These are phyloP conservation scores for Naganishia albida DNA, from an alignment of 1,284 basidiomycete species.

Conservation along the genomic window DNA sequence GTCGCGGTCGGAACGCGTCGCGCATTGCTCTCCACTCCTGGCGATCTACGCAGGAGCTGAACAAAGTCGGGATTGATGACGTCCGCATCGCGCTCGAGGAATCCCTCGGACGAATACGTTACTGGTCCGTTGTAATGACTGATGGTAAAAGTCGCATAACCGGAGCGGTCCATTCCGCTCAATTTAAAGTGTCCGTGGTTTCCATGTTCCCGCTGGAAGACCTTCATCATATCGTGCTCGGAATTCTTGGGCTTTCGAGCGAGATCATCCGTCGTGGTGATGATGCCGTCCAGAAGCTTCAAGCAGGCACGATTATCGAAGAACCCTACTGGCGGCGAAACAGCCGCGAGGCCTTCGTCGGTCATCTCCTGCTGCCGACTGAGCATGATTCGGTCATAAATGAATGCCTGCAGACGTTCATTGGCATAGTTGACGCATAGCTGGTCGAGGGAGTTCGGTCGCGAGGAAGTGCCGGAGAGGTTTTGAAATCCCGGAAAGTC, in stretches of 20 bases:
- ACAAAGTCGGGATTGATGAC: constrained; percentile 91
- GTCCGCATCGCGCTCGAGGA: constrained; percentile 87
- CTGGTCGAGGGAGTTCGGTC: constrained; percentile 89
- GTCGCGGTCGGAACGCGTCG: constrained; percentile 27
- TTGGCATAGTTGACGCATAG: constrained; percentile 96
- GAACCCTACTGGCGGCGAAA: constrained; percentile 69
- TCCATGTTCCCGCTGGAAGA: constrained; percentile 89
- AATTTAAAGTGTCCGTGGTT: constrained; percentile 89
- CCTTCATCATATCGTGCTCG: constrained; percentile 90
- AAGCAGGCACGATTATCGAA: constrained; percentile 92
- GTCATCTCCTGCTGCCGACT: constrained; percentile 35
- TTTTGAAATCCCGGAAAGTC: constrained; percentile 94
- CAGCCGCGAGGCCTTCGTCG: constrained; percentile 79
- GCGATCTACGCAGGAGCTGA: constrained; percentile 73
- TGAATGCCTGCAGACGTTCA: constrained; percentile 82
- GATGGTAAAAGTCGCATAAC: constrained; percentile 84
- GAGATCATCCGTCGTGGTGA: constrained; percentile 98
- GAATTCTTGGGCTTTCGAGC: constrained; percentile 86
- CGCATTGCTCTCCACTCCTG: constrained; percentile 25
- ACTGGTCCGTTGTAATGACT: constrained; percentile 89
- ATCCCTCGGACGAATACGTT: constrained; percentile 84
- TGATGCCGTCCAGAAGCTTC: constrained; percentile 82
- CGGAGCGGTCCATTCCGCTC: constrained; percentile 71
- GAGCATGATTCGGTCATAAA: constrained; percentile 71
- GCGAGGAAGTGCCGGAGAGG: constrained; percentile 63